Conservation (phyloP, 371 early-diverging fungal genomes). For the Mucor lusitanicus region DNA sequence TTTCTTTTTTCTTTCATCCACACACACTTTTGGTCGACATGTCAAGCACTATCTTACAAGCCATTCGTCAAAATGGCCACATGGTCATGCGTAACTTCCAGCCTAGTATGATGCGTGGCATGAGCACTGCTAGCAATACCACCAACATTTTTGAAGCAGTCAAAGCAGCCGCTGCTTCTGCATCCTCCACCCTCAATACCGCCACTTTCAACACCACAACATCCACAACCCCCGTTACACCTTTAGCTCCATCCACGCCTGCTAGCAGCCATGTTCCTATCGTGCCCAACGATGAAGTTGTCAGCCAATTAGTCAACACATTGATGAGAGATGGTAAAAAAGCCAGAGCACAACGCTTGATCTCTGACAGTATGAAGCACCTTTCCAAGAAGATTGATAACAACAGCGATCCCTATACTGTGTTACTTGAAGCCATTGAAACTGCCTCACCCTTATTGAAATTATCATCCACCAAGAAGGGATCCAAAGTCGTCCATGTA, state of each 20-base stretch:
- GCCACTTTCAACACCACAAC: not conserved
- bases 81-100: slow-evolving; percentile 15
- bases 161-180: not conserved
- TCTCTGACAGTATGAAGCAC: slow-evolving; percentile 69
- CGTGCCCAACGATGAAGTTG: slow-evolving; percentile 63
- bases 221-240: not conserved
- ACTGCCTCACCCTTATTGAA: slow-evolving; percentile 78
- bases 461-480: slow-evolving; percentile 65
- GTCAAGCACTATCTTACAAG: slow-evolving; percentile 28
- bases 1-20: not conserved
- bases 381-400: slow-evolving; percentile 67
- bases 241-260: not conserved
- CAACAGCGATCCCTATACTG: slow-evolving; percentile 56
- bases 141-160: not conserved
- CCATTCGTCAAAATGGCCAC: slow-evolving; percentile 24
- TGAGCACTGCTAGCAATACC: slow-evolving; percentile 10
- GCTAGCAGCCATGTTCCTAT: slow-evolving; percentile 16
- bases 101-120: slow-evolving; percentile 17
- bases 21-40: slow-evolving; percentile 6
- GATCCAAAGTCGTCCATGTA: slow-evolving; percentile 80
- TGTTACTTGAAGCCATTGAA: slow-evolving; percentile 77
- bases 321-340: slow-evolving; percentile 89
- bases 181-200: not conserved
- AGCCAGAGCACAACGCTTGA: slow-evolving; percentile 69
- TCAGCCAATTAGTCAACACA: slow-evolving; percentile 81